These are phyloP conservation scores for Heliamphora exappendiculata DNA, from an alignment of 148 eudicot genomes.

Conservation along the genomic window DNA sequence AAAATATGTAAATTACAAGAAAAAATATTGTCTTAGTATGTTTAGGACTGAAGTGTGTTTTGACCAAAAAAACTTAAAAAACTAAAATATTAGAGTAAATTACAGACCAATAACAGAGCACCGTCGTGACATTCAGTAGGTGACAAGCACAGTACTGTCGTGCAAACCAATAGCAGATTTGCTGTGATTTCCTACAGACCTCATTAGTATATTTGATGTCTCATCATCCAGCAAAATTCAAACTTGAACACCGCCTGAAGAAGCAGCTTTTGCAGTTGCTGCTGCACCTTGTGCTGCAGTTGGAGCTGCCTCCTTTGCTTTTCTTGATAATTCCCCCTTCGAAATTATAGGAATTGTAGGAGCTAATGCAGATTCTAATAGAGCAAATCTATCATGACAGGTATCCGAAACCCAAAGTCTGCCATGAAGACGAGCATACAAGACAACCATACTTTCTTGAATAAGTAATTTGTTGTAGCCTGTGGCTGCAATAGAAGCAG, in stretches of 20 bases:
- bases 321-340: conserved; percentile 80
- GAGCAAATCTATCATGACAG: conserved; percentile 83
- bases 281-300: conserved; percentile 80
- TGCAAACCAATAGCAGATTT: conserved; percentile 89
- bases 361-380: conserved; percentile 67
- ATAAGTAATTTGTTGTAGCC: no score
- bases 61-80: no score
- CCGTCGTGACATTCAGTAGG: conserved; percentile 76
- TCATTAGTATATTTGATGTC: conserved; percentile 88
- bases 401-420: conserved; percentile 93
- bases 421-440: no score
- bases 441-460: no score
- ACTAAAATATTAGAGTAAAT: no score
- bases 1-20: no score
- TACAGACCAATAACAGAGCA: no score
- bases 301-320: conserved; percentile 94
- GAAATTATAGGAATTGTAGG: conserved; percentile 70
- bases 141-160: conserved; percentile 79
- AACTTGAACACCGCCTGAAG: conserved; percentile 86
- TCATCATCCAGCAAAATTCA: conserved; percentile 89
- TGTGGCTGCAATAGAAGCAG: no score
- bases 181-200: conserved; percentile 67
- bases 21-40: no score
- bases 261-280: conserved; percentile 82
- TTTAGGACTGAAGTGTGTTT: no score